phyloP scores from a whole-genome alignment of 2,329 filamentous ascomycete genomes.

The Tothia fuscella region DNA sequence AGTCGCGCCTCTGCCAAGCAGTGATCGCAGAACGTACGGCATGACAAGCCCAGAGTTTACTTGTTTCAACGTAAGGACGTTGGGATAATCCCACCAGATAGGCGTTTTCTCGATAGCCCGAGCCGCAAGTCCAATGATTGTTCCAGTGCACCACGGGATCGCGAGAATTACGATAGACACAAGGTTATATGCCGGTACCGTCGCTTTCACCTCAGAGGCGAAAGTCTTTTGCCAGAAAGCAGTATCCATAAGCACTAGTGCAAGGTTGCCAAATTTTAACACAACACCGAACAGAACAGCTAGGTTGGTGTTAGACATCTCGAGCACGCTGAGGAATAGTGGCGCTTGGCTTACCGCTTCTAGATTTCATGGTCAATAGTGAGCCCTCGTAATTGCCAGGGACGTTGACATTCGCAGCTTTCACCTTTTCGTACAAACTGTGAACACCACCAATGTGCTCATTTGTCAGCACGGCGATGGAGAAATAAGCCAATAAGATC shows the following conservation, averaged over 20 bases:
- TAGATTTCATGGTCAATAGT: conserved; percentile 76
- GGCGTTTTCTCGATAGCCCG: no score
- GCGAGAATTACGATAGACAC: conserved; percentile 27
- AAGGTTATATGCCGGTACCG: conserved; percentile 24
- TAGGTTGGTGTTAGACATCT: conserved; percentile 56
- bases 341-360: conserved; percentile 70
- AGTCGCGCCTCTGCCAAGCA: conserved; percentile 72
- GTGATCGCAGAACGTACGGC: conserved; percentile 70
- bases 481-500: conserved; percentile 75
- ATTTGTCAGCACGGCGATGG: conserved; percentile 68
- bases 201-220: conserved; percentile 34
- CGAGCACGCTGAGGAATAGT: conserved; percentile 73
- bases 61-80: conserved; percentile 44
- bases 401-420: conserved; percentile 48
- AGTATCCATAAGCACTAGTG: conserved; percentile 5
- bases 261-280: neutral
- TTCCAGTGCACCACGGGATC: no score
- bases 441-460: conserved; percentile 60
- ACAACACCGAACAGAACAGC: conserved; percentile 17
- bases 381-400: conserved; percentile 68
- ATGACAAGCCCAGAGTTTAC: conserved; percentile 74
- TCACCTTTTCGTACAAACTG: conserved; percentile 63
- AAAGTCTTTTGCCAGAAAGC: conserved; percentile 34
- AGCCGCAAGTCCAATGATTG: no score
- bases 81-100: conserved; percentile 36